Conservation (phyloP, 1,284 basidiomycete genomes). For the Rhodotorula glutinis region DNA sequence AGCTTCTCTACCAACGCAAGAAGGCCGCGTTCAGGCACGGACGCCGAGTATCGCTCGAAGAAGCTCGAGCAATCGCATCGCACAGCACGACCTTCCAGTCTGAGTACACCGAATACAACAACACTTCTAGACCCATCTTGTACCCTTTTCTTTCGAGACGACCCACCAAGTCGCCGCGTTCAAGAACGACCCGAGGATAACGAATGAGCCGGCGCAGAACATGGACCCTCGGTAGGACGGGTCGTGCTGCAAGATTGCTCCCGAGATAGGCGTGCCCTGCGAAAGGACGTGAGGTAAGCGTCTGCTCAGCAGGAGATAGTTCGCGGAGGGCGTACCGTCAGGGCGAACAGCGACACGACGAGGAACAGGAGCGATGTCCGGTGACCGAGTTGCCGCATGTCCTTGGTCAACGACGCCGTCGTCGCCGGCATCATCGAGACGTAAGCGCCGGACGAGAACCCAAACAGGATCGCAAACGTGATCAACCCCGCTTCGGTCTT, state of each 20-base stretch:
- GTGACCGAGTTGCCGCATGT: slow-evolving; percentile 34
- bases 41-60: too few species aligned
- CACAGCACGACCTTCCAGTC: too few species aligned
- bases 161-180: slow-evolving; percentile 29
- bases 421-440: slow-evolving; percentile 37
- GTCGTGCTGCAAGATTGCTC: slow-evolving; percentile 43
- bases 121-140: slow-evolving; percentile 43
- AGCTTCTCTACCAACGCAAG: too few species aligned
- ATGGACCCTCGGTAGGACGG: slow-evolving; percentile 43
- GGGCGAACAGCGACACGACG: slow-evolving; percentile 42
- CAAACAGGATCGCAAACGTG: slow-evolving; percentile 47
- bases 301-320: neutral
- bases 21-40: too few species aligned
- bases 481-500: slow-evolving; percentile 39
- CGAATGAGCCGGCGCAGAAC: slow-evolving; percentile 40
- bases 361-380: slow-evolving; percentile 43
- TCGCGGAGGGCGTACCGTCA: slow-evolving; percentile 27
- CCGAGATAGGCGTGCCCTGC: slow-evolving; percentile 47
- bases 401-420: slow-evolving; percentile 21
- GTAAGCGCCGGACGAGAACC: slow-evolving; percentile 40
- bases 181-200: slow-evolving; percentile 37
- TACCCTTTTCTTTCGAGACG: slow-evolving; percentile 39
- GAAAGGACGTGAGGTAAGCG: neutral
- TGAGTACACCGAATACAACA: too few species aligned
- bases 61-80: too few species aligned